phyloP scores from a whole-genome alignment of 78 protist genomes.

The Tieghemostelium lacteum region DNA sequence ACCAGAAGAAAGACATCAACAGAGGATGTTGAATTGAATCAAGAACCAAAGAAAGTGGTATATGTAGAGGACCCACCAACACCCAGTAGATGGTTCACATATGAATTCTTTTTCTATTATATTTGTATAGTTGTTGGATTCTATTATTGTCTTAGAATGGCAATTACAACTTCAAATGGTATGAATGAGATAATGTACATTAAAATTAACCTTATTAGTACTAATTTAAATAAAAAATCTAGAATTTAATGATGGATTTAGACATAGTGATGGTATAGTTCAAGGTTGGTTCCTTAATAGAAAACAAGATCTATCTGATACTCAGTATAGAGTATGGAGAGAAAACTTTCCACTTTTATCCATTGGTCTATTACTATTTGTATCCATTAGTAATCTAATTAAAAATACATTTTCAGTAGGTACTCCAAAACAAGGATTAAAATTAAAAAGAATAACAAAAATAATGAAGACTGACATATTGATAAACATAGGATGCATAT shows the following conservation, averaged over 20 bases:
- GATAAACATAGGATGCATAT: constrained; percentile 15
- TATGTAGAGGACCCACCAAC: constrained; percentile 76
- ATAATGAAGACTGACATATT: background rate
- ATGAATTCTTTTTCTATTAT: constrained; percentile 42
- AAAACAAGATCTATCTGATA: constrained; percentile 78
- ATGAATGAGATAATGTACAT: background rate
- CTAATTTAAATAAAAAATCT: background rate
- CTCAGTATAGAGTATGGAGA: constrained; percentile 67
- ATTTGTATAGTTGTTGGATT: constrained; percentile 50
- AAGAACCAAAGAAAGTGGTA: constrained; percentile 15
- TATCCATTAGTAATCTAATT: constrained; percentile 30
- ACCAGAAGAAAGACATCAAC: background rate
- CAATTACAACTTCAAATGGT: constrained; percentile 46
- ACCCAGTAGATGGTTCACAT: constrained; percentile 58
- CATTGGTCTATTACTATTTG: constrained; percentile 63
- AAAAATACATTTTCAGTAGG: constrained; percentile 25
- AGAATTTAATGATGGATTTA: constrained; percentile 73
- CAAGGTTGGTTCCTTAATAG: constrained; percentile 76
- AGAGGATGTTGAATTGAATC: constrained; percentile 1
- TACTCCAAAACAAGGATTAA: background rate
- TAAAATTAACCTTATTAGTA: background rate
- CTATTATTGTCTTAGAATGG: background rate
- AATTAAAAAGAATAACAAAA: background rate
- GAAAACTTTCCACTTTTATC: constrained; percentile 72
- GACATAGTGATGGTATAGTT: constrained; percentile 53